Conservation (phyloP, 208 protist species). For the Wallacemonas collosoma region DNA sequence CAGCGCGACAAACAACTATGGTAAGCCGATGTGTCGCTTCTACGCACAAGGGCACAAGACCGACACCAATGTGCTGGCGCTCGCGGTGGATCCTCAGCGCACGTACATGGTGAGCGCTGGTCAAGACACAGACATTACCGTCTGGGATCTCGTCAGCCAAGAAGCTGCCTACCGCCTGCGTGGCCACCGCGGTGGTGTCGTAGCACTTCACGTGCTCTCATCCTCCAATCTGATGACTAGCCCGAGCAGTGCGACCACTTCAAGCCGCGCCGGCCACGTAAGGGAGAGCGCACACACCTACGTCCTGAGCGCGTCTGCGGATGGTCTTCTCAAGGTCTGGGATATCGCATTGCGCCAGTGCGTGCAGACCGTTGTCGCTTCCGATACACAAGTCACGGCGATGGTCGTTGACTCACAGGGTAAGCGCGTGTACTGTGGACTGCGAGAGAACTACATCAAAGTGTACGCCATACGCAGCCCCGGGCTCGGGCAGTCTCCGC, state of each 20-base stretch:
- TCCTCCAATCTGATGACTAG: background rate
- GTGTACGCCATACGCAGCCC: slow-evolving; percentile 65
- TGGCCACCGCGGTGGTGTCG: slow-evolving; percentile 85
- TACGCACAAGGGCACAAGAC: slow-evolving; percentile 84
- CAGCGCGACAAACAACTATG: slow-evolving; percentile 74
- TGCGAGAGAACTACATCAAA: slow-evolving; percentile 85
- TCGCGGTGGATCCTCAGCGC: slow-evolving; percentile 61
- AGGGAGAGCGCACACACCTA: slow-evolving; percentile 26
- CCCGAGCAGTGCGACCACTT: background rate
- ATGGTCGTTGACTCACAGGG: slow-evolving; percentile 65
- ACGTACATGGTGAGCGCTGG: slow-evolving; percentile 86
- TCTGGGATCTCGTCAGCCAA: slow-evolving; percentile 96
- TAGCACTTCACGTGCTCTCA: slow-evolving; percentile 66
- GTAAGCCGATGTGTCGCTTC: slow-evolving; percentile 78
- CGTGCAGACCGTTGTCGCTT: slow-evolving; percentile 85
- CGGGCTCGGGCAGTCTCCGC: background rate
- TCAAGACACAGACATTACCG: slow-evolving; percentile 97
- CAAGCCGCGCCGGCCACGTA: background rate
- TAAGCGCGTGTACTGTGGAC: slow-evolving; percentile 76
- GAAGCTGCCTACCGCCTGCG: slow-evolving; percentile 80
- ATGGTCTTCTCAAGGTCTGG: slow-evolving; percentile 91
- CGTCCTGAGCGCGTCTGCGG: slow-evolving; percentile 75
- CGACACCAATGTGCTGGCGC: slow-evolving; percentile 85
- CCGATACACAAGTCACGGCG: slow-evolving; percentile 79
- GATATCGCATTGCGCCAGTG: slow-evolving; percentile 80